These are phyloP conservation scores for Elongisporangium undulatum DNA, from an alignment of 352 stramenopile species.

Conservation along the genomic window DNA sequence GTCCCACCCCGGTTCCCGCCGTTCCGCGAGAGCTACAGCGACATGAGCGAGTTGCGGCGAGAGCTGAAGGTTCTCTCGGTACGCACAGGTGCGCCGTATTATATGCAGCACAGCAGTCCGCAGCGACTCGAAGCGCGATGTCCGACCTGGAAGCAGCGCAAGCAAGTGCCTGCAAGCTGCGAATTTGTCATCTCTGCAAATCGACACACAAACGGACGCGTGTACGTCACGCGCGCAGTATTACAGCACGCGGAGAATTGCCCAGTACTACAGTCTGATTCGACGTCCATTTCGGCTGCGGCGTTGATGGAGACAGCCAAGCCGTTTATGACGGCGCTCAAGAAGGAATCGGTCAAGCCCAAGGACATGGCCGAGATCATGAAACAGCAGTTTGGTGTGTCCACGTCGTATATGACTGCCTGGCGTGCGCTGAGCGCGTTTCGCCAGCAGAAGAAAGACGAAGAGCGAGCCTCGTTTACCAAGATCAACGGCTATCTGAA, in stretches of 20 bases:
- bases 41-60: constrained; percentile 71
- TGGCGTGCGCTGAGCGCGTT: constrained; percentile 72
- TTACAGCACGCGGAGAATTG: constrained; percentile 42
- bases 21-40: constrained; percentile 67
- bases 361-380: constrained; percentile 79
- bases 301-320: constrained; percentile 72
- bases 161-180: constrained; percentile 38
- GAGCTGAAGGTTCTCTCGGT: constrained; percentile 76
- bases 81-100: constrained; percentile 65
- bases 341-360: constrained; percentile 43
- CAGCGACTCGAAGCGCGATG: constrained; percentile 74
- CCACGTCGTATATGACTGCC: constrained; percentile 75
- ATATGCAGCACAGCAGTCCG: constrained; percentile 81
- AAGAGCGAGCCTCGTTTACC: constrained; percentile 65
- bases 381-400: constrained; percentile 79
- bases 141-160: constrained; percentile 70
- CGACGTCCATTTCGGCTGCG: constrained; percentile 46
- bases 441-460: constrained; percentile 57
- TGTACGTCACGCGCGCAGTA: constrained; percentile 66
- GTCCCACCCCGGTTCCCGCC: constrained; percentile 26
- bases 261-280: constrained; percentile 36
- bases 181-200: constrained; percentile 76
- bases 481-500: constrained; percentile 62
- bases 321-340: constrained; percentile 44
- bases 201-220: constrained; percentile 65